Conservation (phyloP, 2,329 filamentous ascomycete genomes). For the Didymella segeticola region DNA sequence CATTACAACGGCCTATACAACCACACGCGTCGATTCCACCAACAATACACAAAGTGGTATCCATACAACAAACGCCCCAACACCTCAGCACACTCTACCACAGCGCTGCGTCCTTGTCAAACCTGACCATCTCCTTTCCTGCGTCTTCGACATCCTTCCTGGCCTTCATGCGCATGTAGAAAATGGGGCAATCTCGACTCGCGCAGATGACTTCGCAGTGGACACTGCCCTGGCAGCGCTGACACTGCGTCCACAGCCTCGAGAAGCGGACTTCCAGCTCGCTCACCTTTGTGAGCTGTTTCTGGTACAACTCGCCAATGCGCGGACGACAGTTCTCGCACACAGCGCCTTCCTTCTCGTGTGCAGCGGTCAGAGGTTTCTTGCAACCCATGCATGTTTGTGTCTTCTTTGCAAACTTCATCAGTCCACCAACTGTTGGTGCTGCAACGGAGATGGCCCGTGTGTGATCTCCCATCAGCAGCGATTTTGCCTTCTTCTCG, state of each 20-base stretch:
- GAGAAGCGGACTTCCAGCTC: slow-evolving; percentile 94
- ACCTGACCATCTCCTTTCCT: slow-evolving; percentile 86
- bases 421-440: slow-evolving; percentile 87
- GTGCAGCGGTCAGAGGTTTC: slow-evolving; percentile 83
- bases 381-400: slow-evolving; percentile 99
- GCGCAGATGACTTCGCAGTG: slow-evolving; percentile 98
- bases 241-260: slow-evolving; percentile 96
- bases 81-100: slow-evolving; percentile 54
- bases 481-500: slow-evolving; percentile 84
- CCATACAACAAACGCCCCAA: slow-evolving; percentile 9
- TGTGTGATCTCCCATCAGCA: slow-evolving; percentile 92
- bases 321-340: slow-evolving; percentile 85
- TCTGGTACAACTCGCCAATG: slow-evolving; percentile 91
- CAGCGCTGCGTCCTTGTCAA: slow-evolving; percentile 83
- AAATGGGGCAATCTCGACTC: slow-evolving; percentile 95
- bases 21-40: not conserved
- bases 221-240: slow-evolving; percentile 96
- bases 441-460: slow-evolving; percentile 92
- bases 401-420: slow-evolving; percentile 99
- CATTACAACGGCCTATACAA: not conserved
- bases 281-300: slow-evolving; percentile 84
- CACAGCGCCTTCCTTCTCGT: slow-evolving; percentile 84
- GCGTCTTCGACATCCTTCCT: slow-evolving; percentile 98
- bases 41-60: slow-evolving; percentile 5
- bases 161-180: slow-evolving; percentile 99